These are phyloP conservation scores for Cenchrus americanus DNA, from an alignment of 176 grass and related monocot species.

Conservation along the genomic window DNA sequence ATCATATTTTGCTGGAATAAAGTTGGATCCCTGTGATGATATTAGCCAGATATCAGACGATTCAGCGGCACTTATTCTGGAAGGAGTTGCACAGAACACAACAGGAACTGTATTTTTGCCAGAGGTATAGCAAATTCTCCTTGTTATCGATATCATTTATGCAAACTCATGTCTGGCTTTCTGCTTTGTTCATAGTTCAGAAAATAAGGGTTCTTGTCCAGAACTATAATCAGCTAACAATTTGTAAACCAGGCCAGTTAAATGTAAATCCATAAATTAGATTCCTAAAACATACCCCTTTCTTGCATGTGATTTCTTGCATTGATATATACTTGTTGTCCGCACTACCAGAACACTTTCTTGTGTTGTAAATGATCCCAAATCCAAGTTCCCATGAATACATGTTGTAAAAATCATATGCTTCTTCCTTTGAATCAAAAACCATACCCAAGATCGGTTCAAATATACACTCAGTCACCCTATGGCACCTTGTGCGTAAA, in stretches of 20 bases:
- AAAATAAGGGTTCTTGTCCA: not conserved
- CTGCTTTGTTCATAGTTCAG: slow-evolving; percentile 20
- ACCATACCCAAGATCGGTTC: no score
- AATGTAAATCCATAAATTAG: no score
- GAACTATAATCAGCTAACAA: not conserved
- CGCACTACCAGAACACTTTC: no score
- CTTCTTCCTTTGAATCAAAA: no score
- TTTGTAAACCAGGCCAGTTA: not conserved
- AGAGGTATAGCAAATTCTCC: slow-evolving; percentile 53
- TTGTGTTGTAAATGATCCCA: no score
- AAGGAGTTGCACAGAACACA: slow-evolving; percentile 97
- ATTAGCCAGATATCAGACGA: slow-evolving; percentile 49
- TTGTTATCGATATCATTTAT: not conserved
- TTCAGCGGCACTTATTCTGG: slow-evolving; percentile 61
- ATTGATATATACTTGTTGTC: no score
- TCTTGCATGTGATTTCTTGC: no score
- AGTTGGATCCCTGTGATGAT: slow-evolving; percentile 57
- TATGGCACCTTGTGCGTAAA: no score
- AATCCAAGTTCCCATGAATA: no score
- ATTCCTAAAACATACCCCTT: no score
- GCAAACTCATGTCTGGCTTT: not conserved
- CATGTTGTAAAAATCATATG: no score
- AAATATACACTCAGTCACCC: no score
- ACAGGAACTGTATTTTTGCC: slow-evolving; percentile 84
- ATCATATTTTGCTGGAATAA: slow-evolving; percentile 72